Base-by-base conservation (phyloP, 2,329 filamentous ascomycete genomes). In the Penicillium italicum region DNA sequence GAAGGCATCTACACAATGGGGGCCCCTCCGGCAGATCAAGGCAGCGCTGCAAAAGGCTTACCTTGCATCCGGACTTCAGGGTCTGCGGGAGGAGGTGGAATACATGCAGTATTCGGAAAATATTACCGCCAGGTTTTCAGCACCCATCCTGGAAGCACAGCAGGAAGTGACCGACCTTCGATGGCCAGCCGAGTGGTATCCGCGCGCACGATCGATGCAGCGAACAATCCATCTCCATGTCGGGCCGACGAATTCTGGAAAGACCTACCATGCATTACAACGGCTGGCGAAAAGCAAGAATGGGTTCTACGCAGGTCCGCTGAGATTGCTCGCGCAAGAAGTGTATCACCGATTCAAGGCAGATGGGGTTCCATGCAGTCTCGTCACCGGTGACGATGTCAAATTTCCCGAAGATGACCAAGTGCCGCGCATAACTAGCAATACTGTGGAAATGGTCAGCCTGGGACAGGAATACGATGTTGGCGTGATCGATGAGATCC, bases 401-500 rank as follows among this genome's bases (percentile, higher is more conserved):
- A 85, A 89, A 50, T 75, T 89, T 9, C 86, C 90, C 0, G 77
- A 85, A 45, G 43, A 60, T 44, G 76, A 81, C 10, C 77, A 85
- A 49, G 74, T 75, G 4, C 65, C 74, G 3, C 66, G 80, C 58
- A 87, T 96, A 67, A 82, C 82, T 55, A 93, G 91, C 69, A 97
- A 94, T 69, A 99, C 94, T 0, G 94, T 99, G 3, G 94, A 99
- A 72, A 99, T 99, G 87, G 81, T 86, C 24, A 82, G 82, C 7
- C 63, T 85, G 20, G 79, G 80, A 46, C 74, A 74, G 4, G 70
- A 72, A 2, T 85, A 90, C 30, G 93, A 97, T 40, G 92, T 99
- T 34, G 93, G 91, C 1, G 93, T 99, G 62, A 93, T 99, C 60
- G 94, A 99, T 69, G 94, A 99, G 76, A 97, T 99, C 55, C 94